Evolutionary conservation across 306 rosid species (phyloP).

Genomic region (Lathyrus aphaca): DNA sequence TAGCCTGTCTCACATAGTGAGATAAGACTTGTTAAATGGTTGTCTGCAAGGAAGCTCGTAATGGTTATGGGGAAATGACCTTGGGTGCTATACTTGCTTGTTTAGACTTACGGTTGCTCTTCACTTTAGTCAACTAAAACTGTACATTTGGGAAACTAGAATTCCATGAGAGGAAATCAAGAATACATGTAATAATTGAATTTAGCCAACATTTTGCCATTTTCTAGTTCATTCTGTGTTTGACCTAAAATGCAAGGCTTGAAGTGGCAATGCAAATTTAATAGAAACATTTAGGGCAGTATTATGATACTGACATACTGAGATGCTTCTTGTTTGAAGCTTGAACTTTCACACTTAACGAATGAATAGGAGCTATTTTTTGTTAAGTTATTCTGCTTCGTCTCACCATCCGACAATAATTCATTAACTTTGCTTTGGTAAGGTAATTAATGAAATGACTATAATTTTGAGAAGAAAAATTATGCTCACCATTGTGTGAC

Average conservation of each 20-base stretch:
- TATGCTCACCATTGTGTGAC: too few species aligned
- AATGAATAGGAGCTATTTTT: too few species aligned
- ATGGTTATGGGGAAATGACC: constrained; percentile 1
- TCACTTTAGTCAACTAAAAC: not conserved
- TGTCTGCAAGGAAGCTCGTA: constrained; percentile 1
- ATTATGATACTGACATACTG: not conserved
- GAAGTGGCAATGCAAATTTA: not conserved
- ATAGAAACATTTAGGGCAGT: not conserved
- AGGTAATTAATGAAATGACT: too few species aligned
- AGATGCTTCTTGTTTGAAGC: constrained; percentile 2
- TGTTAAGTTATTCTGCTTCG: too few species aligned
- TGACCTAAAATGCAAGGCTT: not conserved
- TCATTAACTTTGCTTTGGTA: too few species aligned
- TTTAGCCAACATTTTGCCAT: not conserved
- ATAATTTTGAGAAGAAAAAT: too few species aligned
- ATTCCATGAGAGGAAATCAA: not conserved
- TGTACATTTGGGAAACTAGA: not conserved
- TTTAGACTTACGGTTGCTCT: constrained; percentile 4
- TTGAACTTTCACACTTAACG: constrained; percentile 20
- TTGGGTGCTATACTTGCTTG: constrained; percentile 7
- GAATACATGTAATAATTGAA: not conserved
- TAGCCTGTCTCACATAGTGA: too few species aligned
- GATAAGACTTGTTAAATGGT: too few species aligned
- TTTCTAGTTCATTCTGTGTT: not conserved
- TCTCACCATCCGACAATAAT: too few species aligned